Evolutionary conservation across 108 stramenopile species (phyloP), one percentile per base, ranked within the genome.

Genomic region (Ochromonas danica): DNA sequence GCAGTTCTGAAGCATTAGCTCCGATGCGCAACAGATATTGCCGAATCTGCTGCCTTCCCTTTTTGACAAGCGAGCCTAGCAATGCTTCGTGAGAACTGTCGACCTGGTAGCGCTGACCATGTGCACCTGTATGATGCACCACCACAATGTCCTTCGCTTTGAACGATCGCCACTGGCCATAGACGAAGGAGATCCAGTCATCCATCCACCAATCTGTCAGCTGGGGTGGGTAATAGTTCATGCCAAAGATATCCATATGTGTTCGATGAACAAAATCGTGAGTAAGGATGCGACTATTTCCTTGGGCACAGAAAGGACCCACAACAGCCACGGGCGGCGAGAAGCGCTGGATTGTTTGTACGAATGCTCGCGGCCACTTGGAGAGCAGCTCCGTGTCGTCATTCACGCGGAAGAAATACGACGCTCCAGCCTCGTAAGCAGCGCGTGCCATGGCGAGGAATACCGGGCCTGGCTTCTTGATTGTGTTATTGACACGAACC

Each of bases 81-180:
- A 80, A 70, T 28, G 42, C 1, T 25, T 83, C 77, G 72, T 85
- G 74, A 0, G 80, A 78, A 1, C 22, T 33, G 75, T 88, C 83
- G 22, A 78, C 87, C 40, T 85, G 67, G 80, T 91, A 91, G 3
- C 89, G 70, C 62, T 86, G 87, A 1, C 90, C 89, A 77, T 89
- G 90, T 25, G 77, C 63, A 35, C 85, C 39, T 6, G 85, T 82
- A 86, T 90, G 89, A 82, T 91, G 91, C 33, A 81, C 72, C 10
- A 91, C 89, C 43, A 78, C 81, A 82, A 85, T 85, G 39, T 82
- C 83, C 38, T 81, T 60, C 30, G 88, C 70, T 60, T 71, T 80
- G n/a, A 74, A 83, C 22, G 90, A 90, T 43, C 90, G 87, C 0
- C 72, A 60, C 22, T 78, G 35, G 0, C 87, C 87, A 77, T 88